phyloP scores from a whole-genome alignment of 345 rosid species.

The Laguncularia racemosa region DNA sequence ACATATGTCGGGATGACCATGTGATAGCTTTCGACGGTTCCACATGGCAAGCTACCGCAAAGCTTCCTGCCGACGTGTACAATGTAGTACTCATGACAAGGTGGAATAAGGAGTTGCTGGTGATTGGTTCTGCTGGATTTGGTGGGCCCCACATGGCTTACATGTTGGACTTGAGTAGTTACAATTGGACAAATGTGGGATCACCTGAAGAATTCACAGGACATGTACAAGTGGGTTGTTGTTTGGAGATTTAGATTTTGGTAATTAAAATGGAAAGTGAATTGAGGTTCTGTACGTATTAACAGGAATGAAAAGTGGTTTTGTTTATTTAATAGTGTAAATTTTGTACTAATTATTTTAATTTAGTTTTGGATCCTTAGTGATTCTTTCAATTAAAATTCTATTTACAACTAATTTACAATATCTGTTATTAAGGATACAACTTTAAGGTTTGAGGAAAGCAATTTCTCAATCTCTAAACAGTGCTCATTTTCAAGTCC shows the following conservation, averaged over 20 bases:
- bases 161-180: constrained; percentile 23
- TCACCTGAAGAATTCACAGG: constrained; percentile 29
- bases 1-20: constrained; percentile 30
- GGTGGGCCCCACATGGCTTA: constrained; percentile 27
- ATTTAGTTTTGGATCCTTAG: no score
- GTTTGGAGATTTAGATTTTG: constrained; percentile 32
- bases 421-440: no score
- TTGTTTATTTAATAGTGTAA: no score
- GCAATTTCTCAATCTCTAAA: no score
- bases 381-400: no score
- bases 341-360: no score
- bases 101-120: constrained; percentile 39
- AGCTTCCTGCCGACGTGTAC: constrained; percentile 42
- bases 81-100: constrained; percentile 21
- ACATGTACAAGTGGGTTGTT: constrained; percentile 58
- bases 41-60: constrained; percentile 39
- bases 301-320: neutral
- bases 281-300: neutral
- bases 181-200: constrained; percentile 40
- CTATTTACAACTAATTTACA: no score
- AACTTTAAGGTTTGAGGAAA: no score
- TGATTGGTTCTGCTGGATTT: constrained; percentile 39
- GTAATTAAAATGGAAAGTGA: neutral
- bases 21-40: constrained; percentile 13
- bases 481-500: no score